Evolutionary conservation across 2,329 filamentous ascomycete genomes (phyloP), one percentile per base, ranked within the genome.

Genomic region (Rhexocercosporidium sp.): DNA sequence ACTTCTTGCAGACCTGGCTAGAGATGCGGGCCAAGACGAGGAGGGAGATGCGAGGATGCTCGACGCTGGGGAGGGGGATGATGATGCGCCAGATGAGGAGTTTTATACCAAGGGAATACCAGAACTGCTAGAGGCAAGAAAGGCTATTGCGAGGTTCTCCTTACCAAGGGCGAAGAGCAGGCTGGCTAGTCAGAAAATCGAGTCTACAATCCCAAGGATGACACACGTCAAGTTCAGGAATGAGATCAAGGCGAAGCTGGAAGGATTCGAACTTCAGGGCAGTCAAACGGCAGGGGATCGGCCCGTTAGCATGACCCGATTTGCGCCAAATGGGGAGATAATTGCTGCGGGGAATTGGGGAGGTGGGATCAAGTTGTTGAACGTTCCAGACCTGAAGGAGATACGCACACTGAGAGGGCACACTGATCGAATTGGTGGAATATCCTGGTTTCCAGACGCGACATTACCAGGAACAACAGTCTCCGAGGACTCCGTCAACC

Each of bases 171-270:
- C 96, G 60, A 93, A 92, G 77, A 86, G 86, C 72, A 87, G 95
- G 71, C 82, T 96, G 3, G 88, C 87, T 22, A 91, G 90, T 72
- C 93, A 97, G 77, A 92, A 90, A 75, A 83, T 86, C 66, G 96
- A 98, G 78, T 88, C 93, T 25, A 89, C 86, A 0, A 97, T 98
- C 72, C 90, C 93, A 1, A 82, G 98, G 62, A 88, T 94, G 70
- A 96, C 92, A 4, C 96, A 99, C 76, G 92, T 97, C 77, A 96
- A 95, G 75, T 94, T 97, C 77, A 89, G 96, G 66, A 97, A 97
- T 78, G 88, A 88, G 29, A 86, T 98, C 78, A 97, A 97, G 80
- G 92, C 96, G 72, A 87, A 88, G 66, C 79, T 99, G 34, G 85
- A 90, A 71, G 90, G 85, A 0, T 97, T 97, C 72, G 95, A 98